phyloP scores from a whole-genome alignment of 805 yeast genomes.

The Candida sithepensis region DNA sequence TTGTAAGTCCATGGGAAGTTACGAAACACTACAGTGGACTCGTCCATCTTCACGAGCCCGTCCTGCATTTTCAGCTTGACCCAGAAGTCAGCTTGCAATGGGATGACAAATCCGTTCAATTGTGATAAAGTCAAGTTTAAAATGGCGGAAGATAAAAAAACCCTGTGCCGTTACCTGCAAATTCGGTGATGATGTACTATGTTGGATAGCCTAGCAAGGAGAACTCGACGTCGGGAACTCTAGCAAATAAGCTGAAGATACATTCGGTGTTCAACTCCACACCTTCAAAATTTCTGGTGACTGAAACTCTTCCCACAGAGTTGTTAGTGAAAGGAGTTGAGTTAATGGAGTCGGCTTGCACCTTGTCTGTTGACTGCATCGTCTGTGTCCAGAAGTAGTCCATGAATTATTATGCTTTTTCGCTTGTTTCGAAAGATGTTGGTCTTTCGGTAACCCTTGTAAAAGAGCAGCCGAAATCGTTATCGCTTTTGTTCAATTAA shows the following conservation, averaged over 20 bases:
- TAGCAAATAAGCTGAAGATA: constrained; percentile 20
- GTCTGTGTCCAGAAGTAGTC: background rate
- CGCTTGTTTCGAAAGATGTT: background rate
- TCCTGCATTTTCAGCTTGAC: constrained; percentile 5
- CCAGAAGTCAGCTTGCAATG: constrained; percentile 16
- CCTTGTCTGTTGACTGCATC: background rate
- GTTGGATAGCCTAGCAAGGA: constrained; percentile 16
- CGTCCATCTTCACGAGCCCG: constrained; percentile 9
- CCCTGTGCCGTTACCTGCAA: constrained; percentile 10
- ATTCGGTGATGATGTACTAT: constrained; percentile 10
- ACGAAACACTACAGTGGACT: constrained; percentile 19
- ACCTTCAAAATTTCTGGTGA: constrained; percentile 22
- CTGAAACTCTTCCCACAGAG: constrained; percentile 17
- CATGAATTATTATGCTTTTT: background rate
- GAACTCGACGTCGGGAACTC: constrained; percentile 5
- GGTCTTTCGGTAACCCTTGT: background rate
- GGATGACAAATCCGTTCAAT: constrained; percentile 7
- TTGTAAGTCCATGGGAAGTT: constrained; percentile 15
- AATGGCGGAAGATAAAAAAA: constrained; percentile 10
- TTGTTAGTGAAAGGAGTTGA: constrained; percentile 19
- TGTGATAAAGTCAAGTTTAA: constrained; percentile 5
- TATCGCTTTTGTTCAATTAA: background rate
- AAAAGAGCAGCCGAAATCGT: background rate
- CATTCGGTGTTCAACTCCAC: constrained; percentile 24
- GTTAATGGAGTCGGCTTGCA: constrained; percentile 18